phyloP scores from a whole-genome alignment of 306 rosid genomes.

The Glycine soja region DNA sequence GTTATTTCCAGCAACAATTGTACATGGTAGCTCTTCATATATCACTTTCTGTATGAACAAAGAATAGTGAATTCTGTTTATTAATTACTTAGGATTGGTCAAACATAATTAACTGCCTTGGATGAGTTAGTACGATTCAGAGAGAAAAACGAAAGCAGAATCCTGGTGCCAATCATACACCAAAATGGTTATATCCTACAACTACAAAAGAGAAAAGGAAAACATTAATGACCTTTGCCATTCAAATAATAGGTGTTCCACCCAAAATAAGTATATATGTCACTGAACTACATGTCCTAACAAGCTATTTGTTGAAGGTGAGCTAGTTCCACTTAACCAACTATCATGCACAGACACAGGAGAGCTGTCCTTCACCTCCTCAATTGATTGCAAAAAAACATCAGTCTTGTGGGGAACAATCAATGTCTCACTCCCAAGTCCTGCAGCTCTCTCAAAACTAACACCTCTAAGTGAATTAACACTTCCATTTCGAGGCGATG shows the following conservation, averaged over 20 bases:
- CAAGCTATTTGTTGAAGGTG: conserved; percentile 88
- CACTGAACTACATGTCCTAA: conserved; percentile 68
- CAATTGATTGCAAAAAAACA: conserved; percentile 49
- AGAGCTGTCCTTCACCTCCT: conserved; percentile 68
- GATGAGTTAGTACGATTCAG: no score
- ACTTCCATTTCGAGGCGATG: conserved; percentile 60
- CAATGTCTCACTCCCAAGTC: conserved; percentile 58
- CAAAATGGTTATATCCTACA: not conserved
- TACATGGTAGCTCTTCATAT: no score
- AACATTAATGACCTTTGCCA: not conserved
- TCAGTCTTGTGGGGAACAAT: conserved; percentile 52
- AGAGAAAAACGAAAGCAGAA: not conserved
- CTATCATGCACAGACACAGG: conserved; percentile 85
- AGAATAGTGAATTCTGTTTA: no score
- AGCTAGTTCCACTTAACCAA: conserved; percentile 89
- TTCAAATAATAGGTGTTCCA: conserved; percentile 36
- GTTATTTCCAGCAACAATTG: no score
- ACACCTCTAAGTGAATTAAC: conserved; percentile 52
- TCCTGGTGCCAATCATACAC: conserved; percentile 4
- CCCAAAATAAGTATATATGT: conserved; percentile 34
- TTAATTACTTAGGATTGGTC: no score
- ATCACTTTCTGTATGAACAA: no score
- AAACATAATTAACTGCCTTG: no score
- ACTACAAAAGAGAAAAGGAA: not conserved
- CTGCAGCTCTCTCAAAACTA: conserved; percentile 38